Base-by-base conservation (phyloP, 306 rosid species). In the Malus fusca region DNA sequence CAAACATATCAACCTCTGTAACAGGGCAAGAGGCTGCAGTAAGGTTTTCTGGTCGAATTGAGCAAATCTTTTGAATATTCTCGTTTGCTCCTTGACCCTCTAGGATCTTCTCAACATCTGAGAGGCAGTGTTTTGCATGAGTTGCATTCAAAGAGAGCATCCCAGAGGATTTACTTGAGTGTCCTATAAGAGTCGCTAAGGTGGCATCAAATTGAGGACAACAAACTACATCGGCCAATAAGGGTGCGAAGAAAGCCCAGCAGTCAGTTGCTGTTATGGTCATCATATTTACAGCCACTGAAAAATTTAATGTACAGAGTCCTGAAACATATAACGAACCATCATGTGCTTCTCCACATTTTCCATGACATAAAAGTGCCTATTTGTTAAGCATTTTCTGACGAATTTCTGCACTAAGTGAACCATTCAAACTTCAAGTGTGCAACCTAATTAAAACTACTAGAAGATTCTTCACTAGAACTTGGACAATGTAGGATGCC, bases 131-230 rank as follows among this genome's bases (percentile, higher is more conserved):
- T 46, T 71, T 79, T 44, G 90, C 85, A 72, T 83, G 86, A 82
- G 85, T 85, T 19, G 25, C 59, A 80, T 83, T 87, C 86, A 89
- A 76, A 35, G 90, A 82, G 65, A 91, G 86, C 75, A 78, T 76
- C 64, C 91, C 88, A 5, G 93, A 79, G 76, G 67, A 70, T 80
- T 87, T 87, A 78, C 96, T 86, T 48, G 88, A 85, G 52, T 84
- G 87, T 53, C 97, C 92, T 40, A 89, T 78, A 74, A 89, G 87
- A 72, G 80, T 84, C 46, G 62, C 77, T 69, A 85, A 67, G 76
- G 84, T 84, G 73, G 90, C 89, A 44, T 81, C 84, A 62, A 85
- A 77, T 79, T 89, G 93, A 76, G 97, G 92, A 78, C 92, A 91
- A 63, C 97, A 91, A 44, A 86, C 80, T 46, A 87, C 92, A 74